Evolutionary conservation across 2,329 filamentous ascomycete genomes (phyloP), one percentile per base, ranked within the genome.

Genomic region (Fusarium anguioides): DNA sequence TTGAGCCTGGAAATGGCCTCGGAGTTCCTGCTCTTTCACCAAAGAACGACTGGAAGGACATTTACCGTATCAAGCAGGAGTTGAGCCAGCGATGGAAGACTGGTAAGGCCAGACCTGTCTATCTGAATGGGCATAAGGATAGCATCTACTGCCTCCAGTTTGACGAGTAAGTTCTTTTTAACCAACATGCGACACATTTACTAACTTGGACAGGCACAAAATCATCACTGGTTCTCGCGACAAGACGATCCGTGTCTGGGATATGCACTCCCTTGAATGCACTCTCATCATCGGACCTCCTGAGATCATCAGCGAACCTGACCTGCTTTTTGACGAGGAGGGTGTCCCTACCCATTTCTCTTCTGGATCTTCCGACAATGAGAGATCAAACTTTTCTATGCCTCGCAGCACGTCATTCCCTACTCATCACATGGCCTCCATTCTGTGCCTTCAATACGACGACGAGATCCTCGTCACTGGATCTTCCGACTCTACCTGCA

Each of bases 61-160:
- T 97, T 76, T 97, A 94, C 77, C 84, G 88, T 70, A 90, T 92
- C 41, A 90, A 92, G 70, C 86, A 89, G 61, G 86, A 91, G 64
- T 85, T 99, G 63, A 90, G 93, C 70, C 82, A 84, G 68, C 88
- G 92, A 65, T 99, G 96, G 96, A 89, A 87, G 72, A 82, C 89
- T 48, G 91, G 92, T 55, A 89, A 90, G 68, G 92, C 94, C 10
- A 90, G 88, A 42, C 90, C 93, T 1, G 89, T 97, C 55, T 98
- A 97, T 77, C 85, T 99, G 21, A 93, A 96, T 72, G 96, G 96
- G 4, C 96, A 99, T 77, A 89, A 90, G 24, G 96, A 99, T 77
- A 97, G 94, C 69, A 96, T 99, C 57, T 99, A 99, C 81, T 99
- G 96, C 78, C 87, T 97, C 56, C 96, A 99, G 76, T 99, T 98